These are phyloP conservation scores for Crithidia mellificae DNA, from an alignment of 208 protist genomes.

Conservation along the genomic window DNA sequence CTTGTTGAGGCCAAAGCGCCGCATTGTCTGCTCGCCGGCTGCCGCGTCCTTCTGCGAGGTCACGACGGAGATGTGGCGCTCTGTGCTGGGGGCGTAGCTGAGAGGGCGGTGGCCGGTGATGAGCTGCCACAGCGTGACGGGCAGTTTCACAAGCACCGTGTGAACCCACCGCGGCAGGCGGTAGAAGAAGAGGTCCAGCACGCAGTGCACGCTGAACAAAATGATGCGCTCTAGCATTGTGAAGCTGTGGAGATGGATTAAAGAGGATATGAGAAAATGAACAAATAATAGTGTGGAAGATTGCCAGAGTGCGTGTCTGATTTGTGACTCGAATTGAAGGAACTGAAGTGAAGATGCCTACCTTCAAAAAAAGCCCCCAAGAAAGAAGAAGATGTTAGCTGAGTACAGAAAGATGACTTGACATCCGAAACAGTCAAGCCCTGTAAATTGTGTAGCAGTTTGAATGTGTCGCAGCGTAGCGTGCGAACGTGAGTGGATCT, in stretches of 20 bases:
- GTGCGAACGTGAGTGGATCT: no score
- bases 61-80: constrained; percentile 34
- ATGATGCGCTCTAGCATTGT: constrained; percentile 34
- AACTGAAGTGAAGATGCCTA: no score
- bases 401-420: no score
- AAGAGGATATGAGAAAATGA: no score
- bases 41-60: constrained; percentile 3
- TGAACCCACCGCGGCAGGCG: constrained; percentile 32
- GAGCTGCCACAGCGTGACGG: constrained; percentile 36
- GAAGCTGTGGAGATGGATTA: not conserved
- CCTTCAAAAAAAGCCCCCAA: no score
- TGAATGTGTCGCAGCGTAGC: no score
- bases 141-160: constrained; percentile 35
- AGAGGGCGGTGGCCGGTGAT: constrained; percentile 26
- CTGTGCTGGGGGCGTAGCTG: constrained; percentile 24
- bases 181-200: constrained; percentile 39
- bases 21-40: constrained; percentile 7
- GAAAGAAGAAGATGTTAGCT: no score
- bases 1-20: constrained; percentile 38
- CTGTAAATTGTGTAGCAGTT: no score
- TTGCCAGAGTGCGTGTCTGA: no score
- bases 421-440: no score
- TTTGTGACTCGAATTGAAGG: no score
- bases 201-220: constrained; percentile 26
- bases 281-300: no score